Evolutionary conservation across 78 protist species (phyloP), one percentile per base, ranked within the genome.

Genomic region (Planoprotostelium fungivorum): DNA sequence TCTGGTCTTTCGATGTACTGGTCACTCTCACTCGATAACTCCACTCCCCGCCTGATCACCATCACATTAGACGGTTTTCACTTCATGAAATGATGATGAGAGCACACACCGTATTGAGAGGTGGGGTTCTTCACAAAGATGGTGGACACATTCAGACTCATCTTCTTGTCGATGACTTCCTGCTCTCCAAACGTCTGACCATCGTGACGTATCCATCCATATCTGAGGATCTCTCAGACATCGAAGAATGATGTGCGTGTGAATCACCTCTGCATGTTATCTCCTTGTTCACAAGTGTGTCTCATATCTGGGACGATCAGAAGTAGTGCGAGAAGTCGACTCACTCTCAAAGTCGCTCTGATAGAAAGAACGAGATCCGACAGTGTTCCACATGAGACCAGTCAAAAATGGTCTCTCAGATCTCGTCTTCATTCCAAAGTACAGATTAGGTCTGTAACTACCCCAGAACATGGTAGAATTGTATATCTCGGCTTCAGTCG

Each of bases 401-500:
- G 90, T 86, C 31, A 83, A 89, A 28, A 92, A 87, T 35, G 94
- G 89, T 86, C 31, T 16, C 0, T n/a, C 51, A 35, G 92, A 87
- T 51, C 95, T 34, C 9, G 93, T 73, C 34, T 88, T 90, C 90
- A 93, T 87, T 25, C 88, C 92, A 85, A 86, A 90, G 36, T 90
- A 93, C 0, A 84, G 63, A 83, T 93, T 91, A 35, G 95, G 95
- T 84, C 83, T 90, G 51, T 93, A 93, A 1, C 91, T 93, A 1
- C 95, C 95, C 93, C 93, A 93, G 34, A 85, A 89, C 38, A 92
- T 84, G 36, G 91, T 89, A 36, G 89, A 85, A 86, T 92, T 92
- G 36, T 89, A 84, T 34, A 25, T 51, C 16, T 51, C 73, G 16
- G 73, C 73, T 16, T 51, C 73, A 25, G 73, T 51, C 31, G 73